Conservation (phyloP, 2,329 filamentous ascomycete species). For the Trichoderma polysporum region DNA sequence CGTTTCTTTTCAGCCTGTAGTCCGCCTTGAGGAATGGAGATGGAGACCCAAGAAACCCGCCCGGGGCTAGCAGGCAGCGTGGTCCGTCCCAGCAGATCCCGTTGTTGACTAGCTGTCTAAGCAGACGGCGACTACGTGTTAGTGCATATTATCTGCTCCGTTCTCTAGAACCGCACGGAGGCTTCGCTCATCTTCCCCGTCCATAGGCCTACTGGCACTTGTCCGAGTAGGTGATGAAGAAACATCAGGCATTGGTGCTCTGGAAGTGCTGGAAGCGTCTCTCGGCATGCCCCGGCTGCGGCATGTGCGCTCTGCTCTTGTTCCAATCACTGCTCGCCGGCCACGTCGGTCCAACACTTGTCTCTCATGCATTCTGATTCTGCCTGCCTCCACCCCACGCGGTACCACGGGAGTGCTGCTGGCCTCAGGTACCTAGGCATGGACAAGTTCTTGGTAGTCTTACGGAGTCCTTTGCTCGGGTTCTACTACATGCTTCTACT, state of each 20-base stretch:
- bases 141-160: constrained; percentile 9
- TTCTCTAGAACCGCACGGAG: background rate
- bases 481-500: background rate
- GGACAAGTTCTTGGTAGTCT: background rate
- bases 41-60: background rate
- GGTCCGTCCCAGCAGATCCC: constrained; percentile 19
- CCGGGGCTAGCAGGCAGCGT: constrained; percentile 7
- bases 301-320: constrained; percentile 13
- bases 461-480: background rate
- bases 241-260: background rate
- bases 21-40: background rate
- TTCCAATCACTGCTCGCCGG: constrained; percentile 7
- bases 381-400: background rate
- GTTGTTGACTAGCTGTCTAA: constrained; percentile 8
- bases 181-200: background rate
- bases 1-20: background rate
- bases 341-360: constrained; percentile 16
- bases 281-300: background rate
- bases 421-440: background rate
- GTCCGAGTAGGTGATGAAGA: background rate
- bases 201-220: no score
- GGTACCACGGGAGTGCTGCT: background rate
- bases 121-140: constrained; percentile 14
- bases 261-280: background rate
- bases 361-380: constrained; percentile 9